phyloP scores from a whole-genome alignment of 2,329 filamentous ascomycete species.

The Hypoxylon sp. region DNA sequence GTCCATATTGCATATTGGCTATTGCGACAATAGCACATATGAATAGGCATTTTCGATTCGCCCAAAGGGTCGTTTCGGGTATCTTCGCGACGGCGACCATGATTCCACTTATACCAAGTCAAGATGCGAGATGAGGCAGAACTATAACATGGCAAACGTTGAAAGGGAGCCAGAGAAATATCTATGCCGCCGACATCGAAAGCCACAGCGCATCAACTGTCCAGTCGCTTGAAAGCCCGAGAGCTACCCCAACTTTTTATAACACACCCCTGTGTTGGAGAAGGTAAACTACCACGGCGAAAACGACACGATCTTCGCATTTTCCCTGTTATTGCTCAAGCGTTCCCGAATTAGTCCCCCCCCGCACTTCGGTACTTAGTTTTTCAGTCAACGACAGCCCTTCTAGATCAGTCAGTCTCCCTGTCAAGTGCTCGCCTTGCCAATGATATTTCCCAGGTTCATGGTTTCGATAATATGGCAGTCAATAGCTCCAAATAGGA shows the following conservation, averaged over 20 bases:
- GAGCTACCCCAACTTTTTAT: conserved; percentile 40
- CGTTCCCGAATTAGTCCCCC: conserved; percentile 35
- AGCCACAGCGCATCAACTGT: conserved; percentile 1
- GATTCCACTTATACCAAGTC: conserved; percentile 5
- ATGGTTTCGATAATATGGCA: neutral
- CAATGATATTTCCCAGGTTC: neutral
- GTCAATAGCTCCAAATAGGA: conserved; percentile 3
- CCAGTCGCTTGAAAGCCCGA: neutral
- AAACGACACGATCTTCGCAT: conserved; percentile 36
- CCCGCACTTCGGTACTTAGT: conserved; percentile 53
- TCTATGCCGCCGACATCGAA: neutral
- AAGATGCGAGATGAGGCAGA: neutral
- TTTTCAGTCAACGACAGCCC: conserved; percentile 12
- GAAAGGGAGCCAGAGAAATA: neutral
- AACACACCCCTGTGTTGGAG: conserved; percentile 15
- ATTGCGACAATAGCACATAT: conserved; percentile 64
- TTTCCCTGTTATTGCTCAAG: conserved; percentile 35
- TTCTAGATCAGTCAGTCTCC: conserved; percentile 14
- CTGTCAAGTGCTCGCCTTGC: conserved; percentile 7
- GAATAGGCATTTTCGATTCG: conserved; percentile 62
- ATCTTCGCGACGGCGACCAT: conserved; percentile 48
- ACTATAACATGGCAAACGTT: neutral
- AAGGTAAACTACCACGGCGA: conserved; percentile 16
- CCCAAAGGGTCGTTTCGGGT: conserved; percentile 57
- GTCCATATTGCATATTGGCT: conserved; percentile 68